phyloP scores from a whole-genome alignment of 164 flowering plant species.

The Euptelea pleiosperma region DNA sequence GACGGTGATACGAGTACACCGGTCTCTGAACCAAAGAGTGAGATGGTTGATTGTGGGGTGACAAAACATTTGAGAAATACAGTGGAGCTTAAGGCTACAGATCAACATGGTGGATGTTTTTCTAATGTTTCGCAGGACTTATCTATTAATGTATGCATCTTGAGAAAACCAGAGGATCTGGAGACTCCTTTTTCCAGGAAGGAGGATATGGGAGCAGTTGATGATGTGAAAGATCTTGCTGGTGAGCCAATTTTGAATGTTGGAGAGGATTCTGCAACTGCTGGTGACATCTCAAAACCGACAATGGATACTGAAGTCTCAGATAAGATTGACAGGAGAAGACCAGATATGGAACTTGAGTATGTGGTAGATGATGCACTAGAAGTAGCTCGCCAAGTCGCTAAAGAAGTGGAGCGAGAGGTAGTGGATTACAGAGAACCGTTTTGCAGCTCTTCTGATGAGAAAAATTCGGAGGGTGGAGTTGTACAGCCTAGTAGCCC shows the following conservation, averaged over 20 bases:
- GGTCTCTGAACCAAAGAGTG: slow-evolving; percentile 28
- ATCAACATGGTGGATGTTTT: slow-evolving; percentile 23
- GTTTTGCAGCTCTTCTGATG: slow-evolving; percentile 52
- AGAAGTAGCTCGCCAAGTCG: slow-evolving; percentile 76
- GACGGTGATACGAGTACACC: slow-evolving; percentile 9
- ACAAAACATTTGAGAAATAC: slow-evolving; percentile 16
- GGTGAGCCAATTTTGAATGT: slow-evolving; percentile 17
- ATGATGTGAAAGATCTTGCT: slow-evolving; percentile 21
- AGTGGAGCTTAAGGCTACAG: slow-evolving; percentile 6
- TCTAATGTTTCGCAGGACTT: slow-evolving; percentile 19
- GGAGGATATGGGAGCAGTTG: slow-evolving; percentile 23
- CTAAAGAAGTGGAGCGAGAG: slow-evolving; percentile 70
- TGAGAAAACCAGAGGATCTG: slow-evolving; percentile 22
- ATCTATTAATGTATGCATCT: slow-evolving; percentile 16
- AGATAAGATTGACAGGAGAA: slow-evolving; percentile 22
- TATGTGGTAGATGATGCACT: slow-evolving; percentile 71
- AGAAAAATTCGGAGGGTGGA: slow-evolving; percentile 38
- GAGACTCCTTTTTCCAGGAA: slow-evolving; percentile 24
- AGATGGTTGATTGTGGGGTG: slow-evolving; percentile 12
- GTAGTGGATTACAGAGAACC: slow-evolving; percentile 50
- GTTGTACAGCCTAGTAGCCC: slow-evolving; percentile 41
- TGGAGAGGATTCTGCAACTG: slow-evolving; percentile 19
- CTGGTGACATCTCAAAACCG: slow-evolving; percentile 25
- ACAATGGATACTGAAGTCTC: slow-evolving; percentile 15
- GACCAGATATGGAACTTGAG: slow-evolving; percentile 49